phyloP scores from a whole-genome alignment of 73 alveolate species.

The Paramecium sonneborni region DNA sequence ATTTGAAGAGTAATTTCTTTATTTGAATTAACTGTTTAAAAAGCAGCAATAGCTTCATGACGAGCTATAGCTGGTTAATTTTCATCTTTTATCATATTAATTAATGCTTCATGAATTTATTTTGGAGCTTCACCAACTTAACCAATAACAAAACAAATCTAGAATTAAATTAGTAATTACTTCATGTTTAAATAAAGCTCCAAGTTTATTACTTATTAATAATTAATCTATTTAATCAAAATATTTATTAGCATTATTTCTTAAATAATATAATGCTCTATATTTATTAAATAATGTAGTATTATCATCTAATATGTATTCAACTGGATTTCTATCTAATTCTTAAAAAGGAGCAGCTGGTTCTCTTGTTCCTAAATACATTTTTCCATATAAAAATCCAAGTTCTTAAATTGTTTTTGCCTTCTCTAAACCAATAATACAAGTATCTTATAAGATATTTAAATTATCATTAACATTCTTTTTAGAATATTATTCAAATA shows the following conservation, averaged over 20 bases:
- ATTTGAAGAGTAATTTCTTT: not conserved
- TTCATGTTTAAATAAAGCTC: slow-evolving; percentile 8
- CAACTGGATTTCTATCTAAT: not conserved
- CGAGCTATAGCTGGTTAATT: slow-evolving; percentile 1
- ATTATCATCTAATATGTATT: not conserved
- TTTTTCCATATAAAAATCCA: not conserved
- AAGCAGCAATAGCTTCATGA: slow-evolving; percentile 52
- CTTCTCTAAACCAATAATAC: not conserved
- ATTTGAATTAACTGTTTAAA: not conserved
- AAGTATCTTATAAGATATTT: not conserved
- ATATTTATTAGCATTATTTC: not conserved
- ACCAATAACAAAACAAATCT: slow-evolving; percentile 45
- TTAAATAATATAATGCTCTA: not conserved
- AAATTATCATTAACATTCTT: not conserved
- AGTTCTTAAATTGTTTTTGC: not conserved
- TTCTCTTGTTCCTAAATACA: not conserved
- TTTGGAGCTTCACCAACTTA: not conserved
- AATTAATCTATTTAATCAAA: not conserved
- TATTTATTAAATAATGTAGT: slow-evolving; percentile 4
- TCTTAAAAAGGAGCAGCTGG: slow-evolving; percentile 52
- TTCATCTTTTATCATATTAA: not conserved
- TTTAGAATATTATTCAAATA: not conserved
- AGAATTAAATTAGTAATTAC: not conserved
- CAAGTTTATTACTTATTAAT: not conserved
- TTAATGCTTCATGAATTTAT: not conserved